Conservation (phyloP, 2,329 filamentous ascomycete species). For the Dactylellina sp. region DNA sequence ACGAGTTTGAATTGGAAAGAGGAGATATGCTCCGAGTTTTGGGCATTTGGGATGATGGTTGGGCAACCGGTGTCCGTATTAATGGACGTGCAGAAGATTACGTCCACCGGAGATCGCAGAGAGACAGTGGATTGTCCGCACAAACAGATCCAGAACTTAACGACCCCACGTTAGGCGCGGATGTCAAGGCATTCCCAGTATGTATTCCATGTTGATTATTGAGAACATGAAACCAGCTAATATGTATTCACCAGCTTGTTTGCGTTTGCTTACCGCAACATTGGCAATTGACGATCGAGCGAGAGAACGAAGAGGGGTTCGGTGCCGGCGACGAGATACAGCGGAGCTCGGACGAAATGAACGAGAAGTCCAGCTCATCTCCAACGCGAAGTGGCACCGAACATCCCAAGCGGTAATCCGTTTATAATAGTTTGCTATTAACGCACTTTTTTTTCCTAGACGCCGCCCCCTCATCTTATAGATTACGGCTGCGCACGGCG, state of each 20-base stretch:
- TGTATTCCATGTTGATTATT: slow-evolving; percentile 61
- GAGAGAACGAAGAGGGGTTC: slow-evolving; percentile 68
- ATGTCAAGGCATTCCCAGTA: slow-evolving; percentile 54
- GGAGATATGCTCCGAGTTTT: slow-evolving; percentile 98
- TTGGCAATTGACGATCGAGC: slow-evolving; percentile 96
- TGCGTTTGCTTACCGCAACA: slow-evolving; percentile 95
- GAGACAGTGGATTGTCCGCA: slow-evolving; percentile 88
- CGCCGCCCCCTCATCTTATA: slow-evolving; percentile 35
- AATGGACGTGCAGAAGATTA: slow-evolving; percentile 88
- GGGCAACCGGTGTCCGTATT: slow-evolving; percentile 91
- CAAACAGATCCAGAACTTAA: slow-evolving; percentile 66
- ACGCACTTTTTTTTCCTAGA: slow-evolving; percentile 23
- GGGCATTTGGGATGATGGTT: slow-evolving; percentile 97
- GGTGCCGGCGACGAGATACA: slow-evolving; percentile 10
- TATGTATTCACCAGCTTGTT: slow-evolving; percentile 71
- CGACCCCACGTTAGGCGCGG: slow-evolving; percentile 53
- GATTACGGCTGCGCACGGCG: slow-evolving; percentile 48
- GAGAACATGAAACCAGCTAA: slow-evolving; percentile 58
- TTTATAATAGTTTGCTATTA: slow-evolving; percentile 36
- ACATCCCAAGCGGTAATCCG: slow-evolving; percentile 44
- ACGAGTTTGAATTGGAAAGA: slow-evolving; percentile 92
- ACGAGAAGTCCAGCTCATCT: slow-evolving; percentile 54
- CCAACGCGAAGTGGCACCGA: slow-evolving; percentile 30
- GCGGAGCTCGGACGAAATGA: slow-evolving; percentile 42
- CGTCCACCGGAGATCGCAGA: slow-evolving; percentile 80